Evolutionary conservation across 2,329 filamentous ascomycete genomes (phyloP), one percentile per base, ranked within the genome.

Genomic region (Ophiostoma sp.): DNA sequence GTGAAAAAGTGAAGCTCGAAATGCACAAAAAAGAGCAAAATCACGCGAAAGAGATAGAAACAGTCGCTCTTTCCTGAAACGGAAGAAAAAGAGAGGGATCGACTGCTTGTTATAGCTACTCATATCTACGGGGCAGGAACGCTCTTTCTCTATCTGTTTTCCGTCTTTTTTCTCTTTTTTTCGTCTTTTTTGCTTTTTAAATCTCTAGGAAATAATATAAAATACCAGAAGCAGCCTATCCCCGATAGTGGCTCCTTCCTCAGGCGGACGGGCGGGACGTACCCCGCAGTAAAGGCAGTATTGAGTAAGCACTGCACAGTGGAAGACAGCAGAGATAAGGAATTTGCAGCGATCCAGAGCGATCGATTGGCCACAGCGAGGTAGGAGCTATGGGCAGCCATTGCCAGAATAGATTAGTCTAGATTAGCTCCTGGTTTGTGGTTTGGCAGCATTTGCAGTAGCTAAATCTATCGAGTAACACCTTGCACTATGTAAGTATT

Each of bases 201-300:
- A 20, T 48, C 17, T 48, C 15, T 20, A 20, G 44, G 17, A 48
- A 48, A 48, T 20, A 48, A 7, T 48, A 48, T 48, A 48, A 48
- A 48, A 48, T 48, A 7, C 27, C 27, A 31, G 15, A 11, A 52
- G 5, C 44, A 52, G 48, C 23, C 23, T 60, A 17, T 60, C 13
- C 54, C 54, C 54, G 36, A n/a, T 33, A 27, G 27, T 27, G 27
- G 66, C 41, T 67, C 66, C 39, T 67, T 67, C 66, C 39, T n/a
- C 17, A 33, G 23, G 60, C 65, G 65, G 65, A 67, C 65, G 39
- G 65, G 65, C 39, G 60, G 65, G 23, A 67, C 66, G 36, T 67
- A 67, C 66, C 66, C 66, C 66, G 66, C 65, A 67, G 65, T 2
- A 27, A 17, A 39, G 62, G 10, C 17, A 31, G 39, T 20, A 39